These are phyloP conservation scores for Vittaforma corneae DNA, from an alignment of 371 early-diverging fungal genomes.

Conservation along the genomic window DNA sequence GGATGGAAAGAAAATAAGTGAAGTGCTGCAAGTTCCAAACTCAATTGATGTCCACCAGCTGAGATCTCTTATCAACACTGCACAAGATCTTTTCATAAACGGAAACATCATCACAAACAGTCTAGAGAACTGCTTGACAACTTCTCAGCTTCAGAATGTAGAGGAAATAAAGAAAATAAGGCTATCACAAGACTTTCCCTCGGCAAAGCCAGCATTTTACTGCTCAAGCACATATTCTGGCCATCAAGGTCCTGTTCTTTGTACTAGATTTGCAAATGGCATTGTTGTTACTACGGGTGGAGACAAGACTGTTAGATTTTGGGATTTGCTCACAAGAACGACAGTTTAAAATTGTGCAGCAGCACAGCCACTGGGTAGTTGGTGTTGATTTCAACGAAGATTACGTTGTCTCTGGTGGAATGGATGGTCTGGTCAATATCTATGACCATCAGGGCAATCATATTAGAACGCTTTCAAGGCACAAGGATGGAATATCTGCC, in stretches of 20 bases:
- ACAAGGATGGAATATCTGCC: conserved; percentile 69
- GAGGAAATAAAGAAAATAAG: conserved; percentile 47
- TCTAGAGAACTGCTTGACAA: conserved; percentile 55
- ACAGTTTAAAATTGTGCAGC: conserved; percentile 64
- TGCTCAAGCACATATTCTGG: conserved; percentile 59
- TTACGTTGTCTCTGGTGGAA: conserved; percentile 80
- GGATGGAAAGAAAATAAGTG: conserved; percentile 26
- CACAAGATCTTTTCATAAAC: conserved; percentile 40
- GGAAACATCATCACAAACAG: conserved; percentile 35
- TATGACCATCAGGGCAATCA: conserved; percentile 58
- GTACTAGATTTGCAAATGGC: conserved; percentile 64
- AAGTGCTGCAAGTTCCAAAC: conserved; percentile 38
- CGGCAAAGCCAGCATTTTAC: conserved; percentile 43
- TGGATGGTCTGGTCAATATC: conserved; percentile 73
- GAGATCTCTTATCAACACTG: conserved; percentile 24
- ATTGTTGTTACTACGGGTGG: conserved; percentile 77
- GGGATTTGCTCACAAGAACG: conserved; percentile 73
- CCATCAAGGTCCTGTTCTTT: conserved; percentile 79
- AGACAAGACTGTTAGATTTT: conserved; percentile 83
- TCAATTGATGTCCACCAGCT: conserved; percentile 33
- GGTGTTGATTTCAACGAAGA: conserved; percentile 73
- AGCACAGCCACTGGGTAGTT: conserved; percentile 67
- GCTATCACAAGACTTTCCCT: conserved; percentile 20
- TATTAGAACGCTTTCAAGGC: conserved; percentile 68
- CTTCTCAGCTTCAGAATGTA: conserved; percentile 59